Percentiles rank a stretch among this genome's conserved stretches.
These are phyloP conservation scores for Mycosphaerella sp. DNA, from an alignment of 2,329 filamentous ascomycete genomes.

Conservation along the genomic window DNA sequence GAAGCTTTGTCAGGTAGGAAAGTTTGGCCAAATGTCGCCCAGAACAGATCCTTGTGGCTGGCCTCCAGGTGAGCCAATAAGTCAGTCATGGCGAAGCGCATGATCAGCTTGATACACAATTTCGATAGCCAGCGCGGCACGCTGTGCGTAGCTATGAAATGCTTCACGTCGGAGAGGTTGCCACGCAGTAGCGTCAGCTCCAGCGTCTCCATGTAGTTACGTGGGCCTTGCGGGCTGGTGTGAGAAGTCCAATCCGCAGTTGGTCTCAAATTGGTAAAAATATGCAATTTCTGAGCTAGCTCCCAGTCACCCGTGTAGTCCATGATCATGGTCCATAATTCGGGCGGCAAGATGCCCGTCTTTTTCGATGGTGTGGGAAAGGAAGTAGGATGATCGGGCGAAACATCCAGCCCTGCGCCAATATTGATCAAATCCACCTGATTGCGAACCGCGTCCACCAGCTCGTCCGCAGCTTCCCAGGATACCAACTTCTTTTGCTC, in stretches of 20 bases:
- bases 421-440: conserved; percentile 69
- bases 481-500: conserved; percentile 46
- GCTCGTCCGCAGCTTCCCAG: conserved; percentile 59
- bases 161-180: conserved; percentile 63
- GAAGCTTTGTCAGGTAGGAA: conserved; percentile 84
- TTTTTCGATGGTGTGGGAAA: conserved; percentile 30
- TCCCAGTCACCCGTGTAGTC: conserved; percentile 88
- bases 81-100: conserved; percentile 79
- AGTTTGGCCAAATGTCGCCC: conserved; percentile 73
- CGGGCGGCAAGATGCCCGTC: conserved; percentile 59
- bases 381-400: conserved; percentile 30
- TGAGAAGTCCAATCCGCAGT: conserved; percentile 67
- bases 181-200: conserved; percentile 79
- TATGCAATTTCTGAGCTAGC: conserved; percentile 69
- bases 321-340: conserved; percentile 85
- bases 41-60: conserved; percentile 68
- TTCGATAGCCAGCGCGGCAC: conserved; percentile 71
- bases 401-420: conserved; percentile 60
- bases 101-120: conserved; percentile 78
- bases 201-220: conserved; percentile 68
- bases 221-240: conserved; percentile 57
- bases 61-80: conserved; percentile 68
- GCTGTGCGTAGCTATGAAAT: conserved; percentile 60
- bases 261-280: conserved; percentile 70
- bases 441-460: conserved; percentile 69